Evolutionary conservation across 345 rosid genomes (phyloP).

Genomic region (thale cress (Arabidopsis thaliana)): TAIR10.1 NC_003070.9:13031001-13031500

Average conservation of each 20-base stretch:
- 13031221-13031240: neutral
- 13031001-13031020: slow-evolving; percentile 50
- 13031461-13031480: too few species aligned
- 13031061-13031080: slow-evolving; percentile 4
- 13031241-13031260: neutral
- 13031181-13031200: neutral
- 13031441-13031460: too few species aligned
- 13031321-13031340: too few species aligned
- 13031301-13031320: too few species aligned
- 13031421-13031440: too few species aligned
- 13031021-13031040: slow-evolving; percentile 53
- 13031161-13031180: slow-evolving; percentile 17
- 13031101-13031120: neutral
- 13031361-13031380: too few species aligned
- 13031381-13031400: too few species aligned
- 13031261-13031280: neutral
- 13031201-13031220: neutral
- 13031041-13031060: slow-evolving; percentile 6
- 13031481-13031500: too few species aligned
- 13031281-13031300: too few species aligned
- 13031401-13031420: too few species aligned
- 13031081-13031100: slow-evolving; percentile 29
- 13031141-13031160: slow-evolving; percentile 30
- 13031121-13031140: slow-evolving; percentile 21
- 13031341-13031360: too few species aligned